Base-by-base conservation (phyloP, 2,329 filamentous ascomycete species). In the Chaetomiaceae sp. region DNA sequence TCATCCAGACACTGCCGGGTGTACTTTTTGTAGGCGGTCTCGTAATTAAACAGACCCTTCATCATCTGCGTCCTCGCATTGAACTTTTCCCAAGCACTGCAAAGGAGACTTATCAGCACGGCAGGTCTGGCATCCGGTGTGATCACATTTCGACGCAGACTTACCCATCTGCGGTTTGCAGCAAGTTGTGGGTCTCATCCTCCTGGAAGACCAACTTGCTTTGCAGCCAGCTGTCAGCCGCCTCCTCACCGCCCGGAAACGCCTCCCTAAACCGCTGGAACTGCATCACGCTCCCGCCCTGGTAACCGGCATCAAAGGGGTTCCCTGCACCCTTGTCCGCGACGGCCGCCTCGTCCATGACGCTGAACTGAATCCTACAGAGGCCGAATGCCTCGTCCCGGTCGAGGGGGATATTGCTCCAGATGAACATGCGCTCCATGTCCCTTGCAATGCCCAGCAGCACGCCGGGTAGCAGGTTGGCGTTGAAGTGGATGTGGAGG, bases 401-500 rank as follows among this genome's bases (percentile, higher is more conserved):
- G 4, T 70, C 63, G 27, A 87, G 68, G 4, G 76, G 74, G 27
- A 71, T 60, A 31, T 75, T 77, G 67, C 83, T 87, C 51, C 77
- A 81, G 59, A 89, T 83, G 62, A 81, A 87, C 83, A 90, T 88
- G 57, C 77, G 77, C 1, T 75, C 62, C 72, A 83, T 80, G 5
- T 55, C 71, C 70, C 72, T 77, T 57, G 71, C 79, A 58, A 72
- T 71, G 20, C 70, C 66, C 12, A 89, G 71, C 17, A 89, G 70
- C 5, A 82, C 73, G 2, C 71, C 65, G 9, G 85, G 83, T 13
- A 73, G 70, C 4, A 89, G 70, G 54, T 85, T 87, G n/a, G 86
- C 78, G 63, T 89, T 90, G 72, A 87, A 89, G 65, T 90, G 86
- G 20, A 89, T 78, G 65, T 90, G 86, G 20, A 89, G 71, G 62